These are phyloP conservation scores for Posidonia oceanica DNA, from an alignment of 116 monocot species.

Conservation along the genomic window DNA sequence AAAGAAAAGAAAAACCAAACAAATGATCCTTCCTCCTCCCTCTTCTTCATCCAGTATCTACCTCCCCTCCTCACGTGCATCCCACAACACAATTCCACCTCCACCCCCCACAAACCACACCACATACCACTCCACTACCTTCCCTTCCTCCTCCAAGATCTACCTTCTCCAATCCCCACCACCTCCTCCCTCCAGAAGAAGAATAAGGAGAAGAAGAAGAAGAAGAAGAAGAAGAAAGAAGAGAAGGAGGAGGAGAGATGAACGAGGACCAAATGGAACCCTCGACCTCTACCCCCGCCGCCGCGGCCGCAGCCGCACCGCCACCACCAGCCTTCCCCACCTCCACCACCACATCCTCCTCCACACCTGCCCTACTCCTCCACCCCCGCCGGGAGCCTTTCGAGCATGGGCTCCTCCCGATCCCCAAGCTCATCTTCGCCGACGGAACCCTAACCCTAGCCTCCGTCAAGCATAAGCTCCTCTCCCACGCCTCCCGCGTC, in stretches of 20 bases:
- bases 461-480: constrained; percentile 38
- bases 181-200: too few species aligned
- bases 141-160: too few species aligned
- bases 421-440: constrained; percentile 87
- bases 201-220: too few species aligned
- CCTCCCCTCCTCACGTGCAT: too few species aligned
- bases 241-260: not conserved
- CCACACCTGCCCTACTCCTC: constrained; percentile 10
- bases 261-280: constrained; percentile 4
- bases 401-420: constrained; percentile 92
- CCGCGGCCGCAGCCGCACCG: not conserved
- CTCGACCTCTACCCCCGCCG: not conserved
- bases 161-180: too few species aligned
- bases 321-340: not conserved
- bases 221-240: too few species aligned
- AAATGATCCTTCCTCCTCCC: too few species aligned
- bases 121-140: too few species aligned
- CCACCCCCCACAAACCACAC: too few species aligned
- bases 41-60: too few species aligned
- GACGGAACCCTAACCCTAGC: constrained; percentile 66
- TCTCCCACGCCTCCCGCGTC: constrained; percentile 16
- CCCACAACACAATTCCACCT: too few species aligned
- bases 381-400: constrained; percentile 79
- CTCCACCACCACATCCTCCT: not conserved
- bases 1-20: too few species aligned